Conservation (phyloP, 23 red algal species). For the Gracilariopsis chorda region DNA sequence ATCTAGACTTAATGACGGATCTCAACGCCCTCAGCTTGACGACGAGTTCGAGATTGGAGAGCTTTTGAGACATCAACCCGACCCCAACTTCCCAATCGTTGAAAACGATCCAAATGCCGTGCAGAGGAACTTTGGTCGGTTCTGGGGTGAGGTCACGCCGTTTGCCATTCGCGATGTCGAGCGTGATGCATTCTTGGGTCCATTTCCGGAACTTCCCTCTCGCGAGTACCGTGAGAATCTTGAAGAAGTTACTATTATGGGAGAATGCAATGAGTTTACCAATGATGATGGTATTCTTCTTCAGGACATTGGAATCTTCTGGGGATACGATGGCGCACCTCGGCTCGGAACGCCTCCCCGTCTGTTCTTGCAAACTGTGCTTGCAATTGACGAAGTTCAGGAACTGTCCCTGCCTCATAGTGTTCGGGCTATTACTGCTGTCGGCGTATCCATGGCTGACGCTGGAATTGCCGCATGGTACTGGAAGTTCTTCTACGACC, state of each 20-base stretch:
- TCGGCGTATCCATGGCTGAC: neutral
- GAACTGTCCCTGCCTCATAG: neutral
- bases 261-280: neutral
- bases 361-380: neutral
- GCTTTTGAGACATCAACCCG: conserved; percentile 7
- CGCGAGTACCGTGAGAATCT: neutral
- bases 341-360: neutral
- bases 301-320: conserved; percentile 31
- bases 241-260: neutral
- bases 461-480: conserved; percentile 30
- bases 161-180: conserved; percentile 8
- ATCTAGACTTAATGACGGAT: neutral
- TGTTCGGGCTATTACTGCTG: neutral
- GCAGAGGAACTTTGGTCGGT: conserved; percentile 14
- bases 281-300: neutral
- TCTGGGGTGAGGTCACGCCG: conserved; percentile 4
- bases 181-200: neutral
- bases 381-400: neutral
- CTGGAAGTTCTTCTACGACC: conserved; percentile 27
- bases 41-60: neutral
- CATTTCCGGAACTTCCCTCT: neutral
- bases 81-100: conserved; percentile 16
- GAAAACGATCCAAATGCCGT: neutral
- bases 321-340: conserved; percentile 1
- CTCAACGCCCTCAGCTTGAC: neutral